A percentile compares a stretch with the other conserved stretches of the same genome.
Conservation (phyloP, 768 basidiomycete species). For the Serendipita vermifera region DNA sequence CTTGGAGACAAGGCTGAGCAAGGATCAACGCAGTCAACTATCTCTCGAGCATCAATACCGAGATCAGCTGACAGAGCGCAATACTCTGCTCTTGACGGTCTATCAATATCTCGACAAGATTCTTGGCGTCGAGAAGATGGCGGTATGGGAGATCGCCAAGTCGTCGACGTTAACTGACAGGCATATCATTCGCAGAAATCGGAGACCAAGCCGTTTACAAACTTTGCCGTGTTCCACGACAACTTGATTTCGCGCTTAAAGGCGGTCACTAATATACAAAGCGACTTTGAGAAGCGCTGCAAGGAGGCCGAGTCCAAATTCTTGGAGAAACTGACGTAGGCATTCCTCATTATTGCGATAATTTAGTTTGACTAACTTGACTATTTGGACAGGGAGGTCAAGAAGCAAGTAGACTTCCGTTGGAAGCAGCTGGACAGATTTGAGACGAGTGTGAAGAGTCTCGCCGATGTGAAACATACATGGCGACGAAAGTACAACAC, state of each 20-base stretch:
- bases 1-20: slow-evolving; percentile 65
- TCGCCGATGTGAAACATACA: slow-evolving; percentile 62
- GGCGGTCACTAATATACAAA: slow-evolving; percentile 67
- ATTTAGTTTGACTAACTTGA: background rate
- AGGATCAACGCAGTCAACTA: slow-evolving; percentile 65
- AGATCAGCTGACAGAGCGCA: slow-evolving; percentile 86
- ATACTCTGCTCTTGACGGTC: slow-evolving; percentile 79
- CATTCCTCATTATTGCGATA: slow-evolving; percentile 11
- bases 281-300: slow-evolving; percentile 71
- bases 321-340: slow-evolving; percentile 47
- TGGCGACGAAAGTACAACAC: slow-evolving; percentile 74
- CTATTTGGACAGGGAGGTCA: slow-evolving; percentile 46
- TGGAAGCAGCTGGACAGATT: slow-evolving; percentile 93
- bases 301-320: slow-evolving; percentile 69
- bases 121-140: slow-evolving; percentile 75
- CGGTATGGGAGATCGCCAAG: no score
- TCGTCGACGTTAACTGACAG: background rate
- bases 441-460: slow-evolving; percentile 69
- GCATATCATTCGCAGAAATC: slow-evolving; percentile 28
- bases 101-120: slow-evolving; percentile 95
- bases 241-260: slow-evolving; percentile 82
- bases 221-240: slow-evolving; percentile 89
- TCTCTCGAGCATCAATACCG: slow-evolving; percentile 68
- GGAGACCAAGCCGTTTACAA: slow-evolving; percentile 86
- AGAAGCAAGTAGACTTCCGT: slow-evolving; percentile 73